phyloP scores from a whole-genome alignment of 176 grass and related monocot species.

The Pontederia paniculata region DNA sequence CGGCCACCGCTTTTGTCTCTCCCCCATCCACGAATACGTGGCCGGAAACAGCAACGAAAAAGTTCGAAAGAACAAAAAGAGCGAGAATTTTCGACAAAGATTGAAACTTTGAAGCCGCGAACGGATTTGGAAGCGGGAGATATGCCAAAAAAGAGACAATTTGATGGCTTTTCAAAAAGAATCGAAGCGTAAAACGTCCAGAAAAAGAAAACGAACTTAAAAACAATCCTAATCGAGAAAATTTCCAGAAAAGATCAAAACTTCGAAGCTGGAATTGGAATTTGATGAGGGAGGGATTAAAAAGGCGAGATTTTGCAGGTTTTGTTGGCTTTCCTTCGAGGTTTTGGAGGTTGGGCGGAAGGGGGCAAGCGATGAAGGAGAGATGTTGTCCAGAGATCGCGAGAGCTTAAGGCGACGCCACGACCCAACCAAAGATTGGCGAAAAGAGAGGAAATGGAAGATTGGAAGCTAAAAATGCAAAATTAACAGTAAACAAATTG shows the following conservation, averaged over 20 bases:
- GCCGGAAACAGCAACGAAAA: background rate
- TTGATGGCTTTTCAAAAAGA: no score
- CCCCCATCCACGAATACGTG: background rate
- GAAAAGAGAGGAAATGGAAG: no score
- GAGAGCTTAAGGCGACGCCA: background rate
- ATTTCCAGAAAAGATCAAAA: no score
- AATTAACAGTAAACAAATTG: no score
- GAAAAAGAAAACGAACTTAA: no score
- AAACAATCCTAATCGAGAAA: no score
- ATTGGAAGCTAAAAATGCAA: no score
- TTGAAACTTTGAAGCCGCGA: background rate
- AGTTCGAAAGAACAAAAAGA: background rate
- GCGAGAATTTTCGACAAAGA: background rate
- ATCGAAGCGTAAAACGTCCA: no score
- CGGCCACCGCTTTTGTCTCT: background rate
- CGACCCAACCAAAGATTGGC: no score
- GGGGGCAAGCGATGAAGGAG: background rate
- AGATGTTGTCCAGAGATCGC: conserved; percentile 3
- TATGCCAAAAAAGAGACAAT: background rate
- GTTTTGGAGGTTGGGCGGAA: background rate
- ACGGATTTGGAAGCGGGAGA: background rate
- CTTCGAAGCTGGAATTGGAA: no score
- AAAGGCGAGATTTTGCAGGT: background rate
- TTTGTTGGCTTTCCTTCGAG: no score
- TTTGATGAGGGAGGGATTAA: no score